Evolutionary conservation across 495 filamentous ascomycete genomes (phyloP), one percentile per base, ranked within the genome.

Genomic region (Penicillium psychrofluorescens): DNA sequence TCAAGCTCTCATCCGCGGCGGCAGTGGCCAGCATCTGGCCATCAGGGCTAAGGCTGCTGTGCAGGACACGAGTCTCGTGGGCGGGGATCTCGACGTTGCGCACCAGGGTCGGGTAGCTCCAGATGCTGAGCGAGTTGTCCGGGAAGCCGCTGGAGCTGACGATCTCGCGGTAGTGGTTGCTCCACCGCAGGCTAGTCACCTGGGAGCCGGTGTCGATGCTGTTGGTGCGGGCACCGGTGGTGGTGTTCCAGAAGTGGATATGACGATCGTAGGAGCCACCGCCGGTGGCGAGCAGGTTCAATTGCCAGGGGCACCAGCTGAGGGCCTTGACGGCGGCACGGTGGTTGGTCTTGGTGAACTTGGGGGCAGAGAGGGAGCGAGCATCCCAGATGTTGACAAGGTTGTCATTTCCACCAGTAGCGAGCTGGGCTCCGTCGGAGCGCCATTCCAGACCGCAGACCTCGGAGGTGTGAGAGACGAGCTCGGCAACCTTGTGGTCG

Each of bases 201-300:
- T 97, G 92, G 22, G 88, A 94, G 38, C 92, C 94, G 13, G 92
- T 95, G 59, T 96, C 91, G 68, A 99, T 95, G 76, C 87, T 92
- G 80, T 99, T 99, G 64, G 91, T 91, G 42, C 92, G 84, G 22
- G 92, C 92, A 45, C 92, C 92, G 7, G 92, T 94, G 11, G 92
- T 97, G 37, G 86, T 88, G 75, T 99, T 99, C 92, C 92, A 99
- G 80, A 97, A 99, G 68, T 97, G 94, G 63, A 99, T 99, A 70
- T 96, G 85, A 51, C 88, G 83, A 61, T 97, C 92, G 64, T 95
- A 92, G 15, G 89, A 92, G 40, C 92, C 92, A 53, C 94, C 94
- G 29, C 94, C 92, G 22, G 94, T 96, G 34, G 94, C 92, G 11
- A 99, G 84, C 11, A 97, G 76, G 76, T 96, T 97, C 54, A 85